Percentiles rank a stretch among this genome's conserved stretches.
Evolutionary conservation across 805 yeast genomes (phyloP).

Genomic region (Candida railenensis): DNA sequence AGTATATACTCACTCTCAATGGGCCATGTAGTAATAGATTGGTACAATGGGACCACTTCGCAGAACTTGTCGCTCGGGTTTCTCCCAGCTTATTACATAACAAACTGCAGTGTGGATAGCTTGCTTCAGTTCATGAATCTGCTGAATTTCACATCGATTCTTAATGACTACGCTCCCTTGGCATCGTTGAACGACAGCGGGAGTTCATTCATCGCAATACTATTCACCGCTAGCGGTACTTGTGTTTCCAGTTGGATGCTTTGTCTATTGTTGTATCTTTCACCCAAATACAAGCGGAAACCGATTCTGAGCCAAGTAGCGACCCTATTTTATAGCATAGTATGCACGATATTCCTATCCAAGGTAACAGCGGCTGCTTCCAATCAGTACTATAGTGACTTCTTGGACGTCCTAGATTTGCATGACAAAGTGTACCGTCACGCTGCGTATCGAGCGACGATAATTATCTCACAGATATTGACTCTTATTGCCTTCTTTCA

Average conservation of each 20-base stretch:
- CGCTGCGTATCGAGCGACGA: conserved; percentile 34
- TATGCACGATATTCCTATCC: conserved; percentile 51
- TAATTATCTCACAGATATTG: conserved; percentile 42
- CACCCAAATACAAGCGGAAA: conserved; percentile 49
- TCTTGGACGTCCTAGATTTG: conserved; percentile 50
- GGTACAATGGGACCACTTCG: conserved; percentile 13
- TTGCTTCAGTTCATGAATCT: not conserved
- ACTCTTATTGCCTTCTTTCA: conserved; percentile 57
- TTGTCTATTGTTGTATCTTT: conserved; percentile 51
- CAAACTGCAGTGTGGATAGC: conserved; percentile 40
- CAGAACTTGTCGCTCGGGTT: conserved; percentile 14
- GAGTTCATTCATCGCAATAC: conserved; percentile 43
- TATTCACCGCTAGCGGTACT: conserved; percentile 53
- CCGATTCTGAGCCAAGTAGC: conserved; percentile 59
- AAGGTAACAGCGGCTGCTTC: conserved; percentile 46
- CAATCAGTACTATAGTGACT: conserved; percentile 50
- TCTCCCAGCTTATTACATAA: conserved; percentile 44
- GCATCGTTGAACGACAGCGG: conserved; percentile 29
- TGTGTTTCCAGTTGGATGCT: conserved; percentile 73
- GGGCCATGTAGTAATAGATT: conserved; percentile 26
- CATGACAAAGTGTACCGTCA: conserved; percentile 36
- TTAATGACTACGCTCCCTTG: not conserved
- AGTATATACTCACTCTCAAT: conserved; percentile 36
- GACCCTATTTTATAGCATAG: conserved; percentile 54
- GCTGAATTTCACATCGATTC: conserved; percentile 1